Evolutionary conservation across 176 grass and related monocot genomes (phyloP).

Genomic region (Secale cereale): DNA sequence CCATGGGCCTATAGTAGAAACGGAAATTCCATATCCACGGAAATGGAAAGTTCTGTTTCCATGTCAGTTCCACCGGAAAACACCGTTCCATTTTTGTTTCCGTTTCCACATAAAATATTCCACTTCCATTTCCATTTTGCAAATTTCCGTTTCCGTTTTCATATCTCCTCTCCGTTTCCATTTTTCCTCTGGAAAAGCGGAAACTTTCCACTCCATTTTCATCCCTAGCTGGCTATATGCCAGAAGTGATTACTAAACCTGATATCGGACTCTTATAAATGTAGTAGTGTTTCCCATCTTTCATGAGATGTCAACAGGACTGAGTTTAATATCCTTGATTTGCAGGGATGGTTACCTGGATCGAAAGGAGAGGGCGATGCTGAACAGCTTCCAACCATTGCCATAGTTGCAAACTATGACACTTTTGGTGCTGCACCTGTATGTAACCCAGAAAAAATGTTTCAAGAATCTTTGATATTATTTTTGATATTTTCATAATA

Average conservation of each 20-base stretch:
- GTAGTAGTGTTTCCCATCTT: not conserved
- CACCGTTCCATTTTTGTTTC: too few relatives aligned
- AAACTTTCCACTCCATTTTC: too few relatives aligned
- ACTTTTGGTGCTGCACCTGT: slow-evolving; percentile 97
- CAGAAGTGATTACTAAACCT: not conserved
- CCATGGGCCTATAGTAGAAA: too few relatives aligned
- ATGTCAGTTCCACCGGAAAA: too few relatives aligned
- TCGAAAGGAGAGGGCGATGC: slow-evolving; percentile 79
- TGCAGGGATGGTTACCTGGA: slow-evolving; percentile 95
- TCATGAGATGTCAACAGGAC: slow-evolving; percentile 2
- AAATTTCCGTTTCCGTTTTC: too few relatives aligned
- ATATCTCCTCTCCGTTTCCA: too few relatives aligned
- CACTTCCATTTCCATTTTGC: too few relatives aligned
- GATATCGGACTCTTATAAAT: not conserved
- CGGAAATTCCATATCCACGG: too few relatives aligned
- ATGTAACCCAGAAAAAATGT: slow-evolving; percentile 30
- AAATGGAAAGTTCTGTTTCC: too few relatives aligned
- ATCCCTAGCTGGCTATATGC: not conserved
- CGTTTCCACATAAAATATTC: too few relatives aligned
- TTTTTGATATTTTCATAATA: slow-evolving; percentile 22
- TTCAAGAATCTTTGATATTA: slow-evolving; percentile 4
- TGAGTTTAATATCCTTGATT: slow-evolving; percentile 14
- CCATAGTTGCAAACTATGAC: slow-evolving; percentile 97
- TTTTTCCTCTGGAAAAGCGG: too few relatives aligned
- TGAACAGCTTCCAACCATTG: slow-evolving; percentile 94